Base-by-base conservation (phyloP, 805 yeast genomes). In the Kodamaea lidongshanica region DNA sequence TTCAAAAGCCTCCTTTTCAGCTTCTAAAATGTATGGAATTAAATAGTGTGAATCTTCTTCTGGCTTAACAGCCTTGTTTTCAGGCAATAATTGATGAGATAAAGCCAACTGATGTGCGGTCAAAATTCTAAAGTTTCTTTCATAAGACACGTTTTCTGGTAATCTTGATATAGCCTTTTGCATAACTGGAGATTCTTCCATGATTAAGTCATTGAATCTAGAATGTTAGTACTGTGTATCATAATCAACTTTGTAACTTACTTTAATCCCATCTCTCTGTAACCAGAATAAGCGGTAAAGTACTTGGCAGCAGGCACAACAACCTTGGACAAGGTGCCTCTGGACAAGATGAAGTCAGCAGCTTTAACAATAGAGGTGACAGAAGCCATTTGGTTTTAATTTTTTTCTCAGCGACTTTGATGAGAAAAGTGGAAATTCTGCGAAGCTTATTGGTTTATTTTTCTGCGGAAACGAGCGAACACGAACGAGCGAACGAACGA, bases 181-280 rank as follows among this genome's bases (percentile, higher is more conserved):
- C 65, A 81, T 73, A 33, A 76, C 65, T 50, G 88, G 88, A 57
- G 69, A 80, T 68, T 92, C 98, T 66, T 92, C 98, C 44, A 72
- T 62, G 42, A 89, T 58, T 52, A 89, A 65, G 61, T 92, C 98
- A 56, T 89, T 92, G 53, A 81, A 77, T 64, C 81, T 70, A n/a
- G 23, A 7, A 12, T 15, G 7, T 22, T 4, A 35, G 30, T 36
- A 38, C 52, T 54, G 44, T 44, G 50, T 45, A 37, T 35, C 4
- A 6, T 24, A 14, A 12, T 13, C 13, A 17, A 14, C 6, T n/a
- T 16, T 19, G 4, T 12, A 5, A 54, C 58, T 27, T 48, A 61
- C 69, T 66, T 85, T 50, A 92, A 74, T 33, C 98, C 98, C 67
- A 92, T 62, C 61, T 87, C 76, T 72, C 97, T 83, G 83, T 92